A percentile compares a stretch with the other conserved stretches of the same genome.
phyloP scores from a whole-genome alignment of 2,329 filamentous ascomycete species.

The Aspergillus sp. region DNA sequence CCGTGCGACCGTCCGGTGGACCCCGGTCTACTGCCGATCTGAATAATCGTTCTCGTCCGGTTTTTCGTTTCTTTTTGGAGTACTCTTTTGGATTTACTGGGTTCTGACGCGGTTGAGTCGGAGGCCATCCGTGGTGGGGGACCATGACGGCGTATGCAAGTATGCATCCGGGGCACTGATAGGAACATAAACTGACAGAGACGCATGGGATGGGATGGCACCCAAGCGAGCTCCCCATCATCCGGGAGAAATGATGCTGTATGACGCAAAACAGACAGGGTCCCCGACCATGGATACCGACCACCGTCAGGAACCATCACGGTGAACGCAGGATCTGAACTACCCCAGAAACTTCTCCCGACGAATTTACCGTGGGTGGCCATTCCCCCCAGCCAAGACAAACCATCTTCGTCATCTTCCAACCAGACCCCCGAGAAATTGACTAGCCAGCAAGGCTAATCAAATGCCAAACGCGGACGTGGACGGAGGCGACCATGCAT shows the following conservation, averaged over 20 bases:
- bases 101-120: neutral
- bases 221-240: neutral
- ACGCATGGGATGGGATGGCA: too few species aligned
- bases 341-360: constrained; percentile 12
- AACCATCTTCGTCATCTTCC: neutral
- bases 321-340: constrained; percentile 7
- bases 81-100: constrained; percentile 4
- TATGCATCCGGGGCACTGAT: too few species aligned
- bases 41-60: constrained; percentile 16
- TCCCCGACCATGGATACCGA: neutral
- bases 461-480: neutral
- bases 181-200: too few species aligned
- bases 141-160: too few species aligned
- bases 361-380: neutral
- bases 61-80: neutral
- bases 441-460: neutral
- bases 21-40: constrained; percentile 30
- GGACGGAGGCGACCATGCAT: neutral
- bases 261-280: constrained; percentile 3
- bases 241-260: neutral
- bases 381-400: neutral
- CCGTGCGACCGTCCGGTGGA: constrained; percentile 26
- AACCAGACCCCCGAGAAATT: neutral
- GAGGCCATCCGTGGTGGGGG: neutral
- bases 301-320: constrained; percentile 4